Conservation (phyloP, 2,329 filamentous ascomycete species). For the Metarhizium anisopliae region DNA sequence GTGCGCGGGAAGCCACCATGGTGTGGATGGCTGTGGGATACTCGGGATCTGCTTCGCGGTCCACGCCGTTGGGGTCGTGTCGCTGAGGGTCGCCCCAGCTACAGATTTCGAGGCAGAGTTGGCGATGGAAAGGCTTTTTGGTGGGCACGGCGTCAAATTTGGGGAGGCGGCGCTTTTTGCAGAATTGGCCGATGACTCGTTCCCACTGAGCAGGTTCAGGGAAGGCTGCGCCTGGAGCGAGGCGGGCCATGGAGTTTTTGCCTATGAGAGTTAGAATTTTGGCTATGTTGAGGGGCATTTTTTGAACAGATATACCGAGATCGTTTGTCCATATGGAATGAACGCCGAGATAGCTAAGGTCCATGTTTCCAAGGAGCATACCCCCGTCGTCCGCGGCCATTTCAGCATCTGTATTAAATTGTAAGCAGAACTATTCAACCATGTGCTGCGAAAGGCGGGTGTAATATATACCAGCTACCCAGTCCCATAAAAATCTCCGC, state of each 20-base stretch:
- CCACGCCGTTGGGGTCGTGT: conserved; percentile 33
- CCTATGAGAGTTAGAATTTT: conserved; percentile 26
- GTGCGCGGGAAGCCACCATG: conserved; percentile 65
- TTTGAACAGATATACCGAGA: conserved; percentile 39
- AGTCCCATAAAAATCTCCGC: conserved; percentile 72
- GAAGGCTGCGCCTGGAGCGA: conserved; percentile 33
- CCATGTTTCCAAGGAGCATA: conserved; percentile 60
- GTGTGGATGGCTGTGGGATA: conserved; percentile 52
- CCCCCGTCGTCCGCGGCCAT: conserved; percentile 54
- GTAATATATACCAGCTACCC: conserved; percentile 50
- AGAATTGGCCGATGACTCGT: conserved; percentile 53
- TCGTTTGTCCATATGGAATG: conserved; percentile 63
- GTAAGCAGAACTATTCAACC: neutral
- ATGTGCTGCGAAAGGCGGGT: neutral
- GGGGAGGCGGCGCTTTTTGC: conserved; percentile 51
- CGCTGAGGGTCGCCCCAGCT: conserved; percentile 55
- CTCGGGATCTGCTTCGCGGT: conserved; percentile 33
- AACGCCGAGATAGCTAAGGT: conserved; percentile 69
- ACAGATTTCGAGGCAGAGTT: conserved; percentile 67
- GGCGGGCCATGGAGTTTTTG: conserved; percentile 35
- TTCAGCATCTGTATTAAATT: conserved; percentile 44
- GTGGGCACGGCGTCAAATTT: conserved; percentile 56
- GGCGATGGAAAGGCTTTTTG: conserved; percentile 58
- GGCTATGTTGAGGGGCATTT: neutral
- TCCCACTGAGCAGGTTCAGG: conserved; percentile 50